Base-by-base conservation (phyloP, 2,329 filamentous ascomycete genomes). In the Fusarium sp. region DNA sequence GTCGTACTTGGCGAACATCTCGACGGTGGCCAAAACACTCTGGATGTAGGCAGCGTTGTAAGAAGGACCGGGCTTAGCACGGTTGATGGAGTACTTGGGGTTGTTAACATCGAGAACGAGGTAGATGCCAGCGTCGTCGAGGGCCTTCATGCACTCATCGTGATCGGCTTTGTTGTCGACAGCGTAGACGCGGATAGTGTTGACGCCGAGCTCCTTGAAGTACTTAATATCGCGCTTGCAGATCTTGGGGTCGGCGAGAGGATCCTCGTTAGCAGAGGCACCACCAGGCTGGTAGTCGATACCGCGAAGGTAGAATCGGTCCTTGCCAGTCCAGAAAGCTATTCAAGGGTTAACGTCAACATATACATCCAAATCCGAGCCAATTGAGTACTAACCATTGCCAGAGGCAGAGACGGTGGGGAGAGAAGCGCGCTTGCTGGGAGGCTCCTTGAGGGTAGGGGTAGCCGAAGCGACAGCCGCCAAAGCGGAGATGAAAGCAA, bases 111-210 rank as follows among this genome's bases (percentile, higher is more conserved):
- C 94, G 50, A 97, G 85, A 36, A 96, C 92, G 52, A 97, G 87
- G 84, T 97, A 97, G 84, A 97, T 97, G 74, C 92, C 92, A 66
- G 93, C 94, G 74, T 91, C 91, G 51, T 88, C 90, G 63, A 97
- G 85, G 43, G 87, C 84, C 63, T 85, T 83, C 94, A 97, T 97
- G 84, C 94, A 97, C 66, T 88, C 86, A 74, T 94, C 90, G 81
- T 97, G 94, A 79, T 90, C 81, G 72, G 84, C 82, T 49, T 89
- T 90, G 86, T 97, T 97, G 84, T 97, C 94, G 71, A 96, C 90
- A 17, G 91, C 93, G 86, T 97, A 97, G 65, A 97, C 91, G 79
- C 94, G 94, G 76, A 97, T 85, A 25, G 93, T 94, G 85, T 97
- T 97, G 81, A 97, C 83, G 47, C 94, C 93, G 49, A 97, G 85